Conservation (phyloP, 225 moss, liverwort and hornwort species). For the Physcomitrium patens region DNA sequence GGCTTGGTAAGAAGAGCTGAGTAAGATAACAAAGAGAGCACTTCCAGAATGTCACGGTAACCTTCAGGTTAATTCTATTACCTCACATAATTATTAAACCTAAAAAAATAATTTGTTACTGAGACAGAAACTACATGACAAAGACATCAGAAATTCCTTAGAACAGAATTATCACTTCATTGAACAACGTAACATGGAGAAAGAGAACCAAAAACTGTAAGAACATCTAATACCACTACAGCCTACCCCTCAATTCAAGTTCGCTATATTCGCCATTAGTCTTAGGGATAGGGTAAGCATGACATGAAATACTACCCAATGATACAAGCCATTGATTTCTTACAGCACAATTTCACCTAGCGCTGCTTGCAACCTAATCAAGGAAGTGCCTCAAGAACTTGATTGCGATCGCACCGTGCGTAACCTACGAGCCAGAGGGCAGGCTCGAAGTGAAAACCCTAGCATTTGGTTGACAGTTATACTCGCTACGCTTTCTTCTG, state of each 20-base stretch:
- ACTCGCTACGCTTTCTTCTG: not conserved
- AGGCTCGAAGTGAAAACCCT: not conserved
- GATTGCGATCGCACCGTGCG: not conserved
- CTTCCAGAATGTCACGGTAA: slow-evolving; percentile 1
- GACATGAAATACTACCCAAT: not conserved
- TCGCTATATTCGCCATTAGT: not conserved
- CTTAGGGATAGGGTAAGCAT: not conserved
- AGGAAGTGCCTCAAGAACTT: not conserved
- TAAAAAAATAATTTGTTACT: slow-evolving; percentile 6
- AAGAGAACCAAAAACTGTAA: not conserved
- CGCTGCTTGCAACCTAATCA: slow-evolving; percentile 1
- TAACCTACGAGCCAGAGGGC: not conserved
- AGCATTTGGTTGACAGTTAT: not conserved
- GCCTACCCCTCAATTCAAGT: slow-evolving; percentile 9
- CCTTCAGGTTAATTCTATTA: slow-evolving; percentile 1
- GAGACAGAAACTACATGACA: slow-evolving; percentile 30
- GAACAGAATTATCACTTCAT: not conserved
- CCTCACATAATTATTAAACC: slow-evolving; percentile 18
- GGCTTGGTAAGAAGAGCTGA: slow-evolving; percentile 8
- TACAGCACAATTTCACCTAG: not conserved
- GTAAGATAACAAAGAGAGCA: slow-evolving; percentile 1
- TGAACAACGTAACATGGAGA: not conserved
- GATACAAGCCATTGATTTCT: slow-evolving; percentile 8
- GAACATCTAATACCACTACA: not conserved
- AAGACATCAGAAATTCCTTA: slow-evolving; percentile 15